A percentile compares a stretch with the other conserved stretches of the same genome.
Evolutionary conservation across 768 basidiomycete species (phyloP).

Genomic region (Tricholomella constricta): DNA sequence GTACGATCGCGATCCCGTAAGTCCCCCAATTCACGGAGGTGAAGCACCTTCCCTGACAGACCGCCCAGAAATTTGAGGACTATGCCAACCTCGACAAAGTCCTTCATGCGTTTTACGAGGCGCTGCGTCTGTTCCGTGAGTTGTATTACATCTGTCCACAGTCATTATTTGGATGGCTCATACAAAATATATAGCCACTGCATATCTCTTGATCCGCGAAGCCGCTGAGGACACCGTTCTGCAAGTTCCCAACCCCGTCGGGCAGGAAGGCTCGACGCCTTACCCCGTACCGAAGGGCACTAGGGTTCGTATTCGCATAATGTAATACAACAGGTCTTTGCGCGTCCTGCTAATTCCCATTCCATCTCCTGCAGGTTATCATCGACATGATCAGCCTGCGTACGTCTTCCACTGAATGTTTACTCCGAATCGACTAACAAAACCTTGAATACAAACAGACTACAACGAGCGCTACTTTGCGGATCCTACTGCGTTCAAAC

Average conservation of each 20-base stretch:
- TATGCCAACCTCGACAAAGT: conserved; percentile 44
- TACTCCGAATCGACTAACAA: neutral
- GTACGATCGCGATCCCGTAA: conserved; percentile 33
- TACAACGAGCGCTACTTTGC: conserved; percentile 52
- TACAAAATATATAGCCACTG: conserved; percentile 32
- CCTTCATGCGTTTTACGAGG: conserved; percentile 43
- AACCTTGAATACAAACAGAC: conserved; percentile 28
- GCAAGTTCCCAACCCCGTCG: conserved; percentile 40
- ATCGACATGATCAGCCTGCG: conserved; percentile 52
- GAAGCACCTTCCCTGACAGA: neutral
- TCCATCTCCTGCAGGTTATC: too few relatives aligned
- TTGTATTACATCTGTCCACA: neutral
- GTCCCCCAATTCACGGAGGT: neutral
- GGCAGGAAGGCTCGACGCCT: conserved; percentile 36
- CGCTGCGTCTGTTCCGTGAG: conserved; percentile 38
- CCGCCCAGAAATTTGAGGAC: conserved; percentile 39
- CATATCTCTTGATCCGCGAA: conserved; percentile 40
- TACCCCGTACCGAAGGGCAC: conserved; percentile 41
- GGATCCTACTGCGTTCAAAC: conserved; percentile 46
- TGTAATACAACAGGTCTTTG: too few relatives aligned
- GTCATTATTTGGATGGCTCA: neutral
- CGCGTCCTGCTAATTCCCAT: too few relatives aligned
- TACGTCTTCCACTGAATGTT: conserved; percentile 27
- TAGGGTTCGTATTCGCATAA: too few relatives aligned
- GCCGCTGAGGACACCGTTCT: conserved; percentile 43